Evolutionary conservation across 202 grass and related monocot genomes (phyloP), one percentile per base, ranked within the genome.

Genomic region (Setaria viridis): DNA sequence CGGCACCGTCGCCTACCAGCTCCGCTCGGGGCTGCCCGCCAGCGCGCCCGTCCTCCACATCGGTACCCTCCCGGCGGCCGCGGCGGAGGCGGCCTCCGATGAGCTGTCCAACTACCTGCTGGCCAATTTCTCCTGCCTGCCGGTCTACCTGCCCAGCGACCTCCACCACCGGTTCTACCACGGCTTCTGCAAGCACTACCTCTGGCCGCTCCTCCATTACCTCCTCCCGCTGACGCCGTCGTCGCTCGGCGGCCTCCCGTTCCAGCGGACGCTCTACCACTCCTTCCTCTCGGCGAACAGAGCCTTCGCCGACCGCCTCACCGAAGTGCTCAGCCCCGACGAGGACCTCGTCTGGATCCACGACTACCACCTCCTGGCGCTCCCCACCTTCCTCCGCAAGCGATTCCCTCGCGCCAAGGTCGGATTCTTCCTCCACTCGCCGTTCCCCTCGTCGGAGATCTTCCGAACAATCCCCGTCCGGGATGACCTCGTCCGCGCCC

Each of bases 141-240:
- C 97, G 0, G 97, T 99, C 5, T 93, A 87, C 80, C 64, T 99
- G 8, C 97, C 93, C 4, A 13, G 49, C 30, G 94, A 96, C 51
- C 93, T 99, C 80, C 97, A 99, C 88, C 72, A 76, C 48, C 83
- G 90, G 0, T 99, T 93, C 89, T 99, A 99, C 88, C 88, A 99
- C 47, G 91, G 94, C 0, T 99, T 91, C 72, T 99, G 97, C 89
- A 99, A 99, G 88, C 97, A 99, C 94, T 99, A 99, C 76, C 94
- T 99, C 15, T 99, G 97, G 97, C 97, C 97, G 51, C 87, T 99
- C 13, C 94, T 96, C 80, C 97, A 99, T 81, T 99, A 99, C 85
- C 90, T 99, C 12, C 88, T 99, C 20, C 97, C 97, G 12, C 86
- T 99, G 6, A 90, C 90, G 34, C 88, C 92, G 34, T 94, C 93